Evolutionary conservation across 805 yeast genomes (phyloP).

Genomic region (Millerago galiae): DNA sequence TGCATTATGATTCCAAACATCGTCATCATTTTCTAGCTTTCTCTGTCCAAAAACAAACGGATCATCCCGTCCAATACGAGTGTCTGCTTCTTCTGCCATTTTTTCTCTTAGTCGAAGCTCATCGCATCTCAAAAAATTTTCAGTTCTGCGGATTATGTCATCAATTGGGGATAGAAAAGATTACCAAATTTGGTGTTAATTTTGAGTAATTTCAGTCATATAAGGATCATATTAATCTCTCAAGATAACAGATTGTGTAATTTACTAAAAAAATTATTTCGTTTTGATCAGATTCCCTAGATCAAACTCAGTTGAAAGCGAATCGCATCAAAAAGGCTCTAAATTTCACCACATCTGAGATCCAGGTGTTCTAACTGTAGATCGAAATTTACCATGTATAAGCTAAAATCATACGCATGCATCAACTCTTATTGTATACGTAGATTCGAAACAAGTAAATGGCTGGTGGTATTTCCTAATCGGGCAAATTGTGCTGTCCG

Average conservation of each 20-base stretch:
- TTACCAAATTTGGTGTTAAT: too few relatives aligned
- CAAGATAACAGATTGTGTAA: too few relatives aligned
- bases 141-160: not conserved
- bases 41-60: conserved; percentile 95
- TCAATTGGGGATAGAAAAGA: too few relatives aligned
- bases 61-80: conserved; percentile 73
- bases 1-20: conserved; percentile 90
- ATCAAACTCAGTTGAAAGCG: not conserved
- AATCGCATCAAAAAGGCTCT: not conserved
- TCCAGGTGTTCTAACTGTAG: too few relatives aligned
- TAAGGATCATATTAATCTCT: too few relatives aligned
- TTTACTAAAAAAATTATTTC: too few relatives aligned
- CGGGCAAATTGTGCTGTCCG: not conserved
- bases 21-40: conserved; percentile 58
- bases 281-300: not conserved
- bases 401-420: too few relatives aligned
- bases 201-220: too few relatives aligned
- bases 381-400: too few relatives aligned
- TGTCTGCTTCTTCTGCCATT: conserved; percentile 19
- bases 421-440: too few relatives aligned
- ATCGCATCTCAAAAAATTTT: not conserved
- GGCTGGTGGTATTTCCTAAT: not conserved
- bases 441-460: not conserved
- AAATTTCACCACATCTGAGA: too few relatives aligned
- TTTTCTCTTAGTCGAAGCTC: not conserved